Base-by-base conservation (phyloP, 2,329 filamentous ascomycete species). In the Sphaerostilbella broomeana region DNA sequence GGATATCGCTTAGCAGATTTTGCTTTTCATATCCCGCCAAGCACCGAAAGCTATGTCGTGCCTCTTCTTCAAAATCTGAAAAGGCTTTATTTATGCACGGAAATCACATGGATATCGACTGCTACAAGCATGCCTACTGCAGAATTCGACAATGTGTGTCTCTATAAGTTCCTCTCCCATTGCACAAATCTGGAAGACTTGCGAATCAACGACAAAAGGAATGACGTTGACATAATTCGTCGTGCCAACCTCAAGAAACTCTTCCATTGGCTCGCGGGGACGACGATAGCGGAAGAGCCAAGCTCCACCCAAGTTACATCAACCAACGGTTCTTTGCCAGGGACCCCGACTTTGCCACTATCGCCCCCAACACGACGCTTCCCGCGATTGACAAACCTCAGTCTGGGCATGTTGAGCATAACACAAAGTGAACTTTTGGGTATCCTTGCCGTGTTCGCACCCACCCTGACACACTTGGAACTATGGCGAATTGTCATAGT, bases 11-110 rank as follows among this genome's bases (percentile, higher is more conserved):
- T 75, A 3, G 43, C 40, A 2, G 62, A 71, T 46, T 38, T 50
- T 3, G 65, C 69, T 15, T 78, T 79, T 47, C 2, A 52, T 53
- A 2, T 66, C 58, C 30, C 38, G 4, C 30, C 22, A 0, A 21
- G 28, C n/a, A 47, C 68, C 2, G 55, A 64, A 9, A 45, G 58
- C 0, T 46, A 48, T 0, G 48, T 75, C 1, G 29, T 54, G 0
- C 60, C 64, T 0, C 61, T 76, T 2, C 54, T 81, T 1, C 38
- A 53, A 1, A 52, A 57, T n/a, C 59, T 79, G 18, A 61, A 64
- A 44, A 67, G 61, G 7, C 54, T 80, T 8, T 58, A 63, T 20
- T 28, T 61, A 7, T 47, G 51, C 35, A 35, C 61, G 12, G 48
- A 57, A 18, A 18, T 17, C 6, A 17, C 30, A 19, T 20, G 17